A percentile compares a stretch with the other conserved stretches of the same genome.
These are phyloP conservation scores for Alectoria sarmentosa DNA, from an alignment of 495 filamentous ascomycete species.

Conservation along the genomic window DNA sequence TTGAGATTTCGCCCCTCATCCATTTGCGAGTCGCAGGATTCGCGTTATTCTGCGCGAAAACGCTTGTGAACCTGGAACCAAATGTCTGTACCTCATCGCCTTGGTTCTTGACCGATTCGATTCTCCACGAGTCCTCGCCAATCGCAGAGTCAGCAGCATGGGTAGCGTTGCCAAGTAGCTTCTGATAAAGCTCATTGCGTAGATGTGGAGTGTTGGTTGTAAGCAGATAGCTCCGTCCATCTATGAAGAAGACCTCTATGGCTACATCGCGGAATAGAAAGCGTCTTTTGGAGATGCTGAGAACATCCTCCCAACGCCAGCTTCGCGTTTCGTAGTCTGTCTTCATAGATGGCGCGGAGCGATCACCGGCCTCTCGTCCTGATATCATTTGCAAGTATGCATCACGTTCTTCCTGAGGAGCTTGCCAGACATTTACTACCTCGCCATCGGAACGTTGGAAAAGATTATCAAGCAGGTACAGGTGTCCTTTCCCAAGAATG, in stretches of 20 bases:
- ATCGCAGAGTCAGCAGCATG: conserved; percentile 56
- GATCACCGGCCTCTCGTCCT: conserved; percentile 60
- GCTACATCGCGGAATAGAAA: conserved; percentile 95
- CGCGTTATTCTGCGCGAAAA: conserved; percentile 66
- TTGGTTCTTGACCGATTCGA: conserved; percentile 74
- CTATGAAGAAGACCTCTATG: conserved; percentile 92
- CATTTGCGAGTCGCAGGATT: conserved; percentile 86
- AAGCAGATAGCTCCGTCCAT: conserved; percentile 89
- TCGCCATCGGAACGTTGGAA: conserved; percentile 93
- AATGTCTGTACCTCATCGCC: conserved; percentile 78
- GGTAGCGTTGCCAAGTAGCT: conserved; percentile 68
- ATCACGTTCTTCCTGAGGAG: conserved; percentile 85
- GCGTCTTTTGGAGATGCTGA: conserved; percentile 93
- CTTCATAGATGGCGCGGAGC: conserved; percentile 41
- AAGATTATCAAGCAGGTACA: conserved; percentile 92
- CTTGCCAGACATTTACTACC: conserved; percentile 92
- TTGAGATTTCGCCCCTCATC: conserved; percentile 91
- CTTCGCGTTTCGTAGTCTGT: conserved; percentile 73
- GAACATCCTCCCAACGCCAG: conserved; percentile 91
- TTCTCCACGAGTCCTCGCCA: conserved; percentile 72
- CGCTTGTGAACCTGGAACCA: conserved; percentile 88
- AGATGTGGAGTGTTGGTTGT: conserved; percentile 65
- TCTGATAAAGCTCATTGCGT: conserved; percentile 71
- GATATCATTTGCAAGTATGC: conserved; percentile 91
- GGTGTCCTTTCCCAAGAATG: conserved; percentile 82